Base-by-base conservation (phyloP, 768 basidiomycete genomes). In the Trametes villosa region DNA sequence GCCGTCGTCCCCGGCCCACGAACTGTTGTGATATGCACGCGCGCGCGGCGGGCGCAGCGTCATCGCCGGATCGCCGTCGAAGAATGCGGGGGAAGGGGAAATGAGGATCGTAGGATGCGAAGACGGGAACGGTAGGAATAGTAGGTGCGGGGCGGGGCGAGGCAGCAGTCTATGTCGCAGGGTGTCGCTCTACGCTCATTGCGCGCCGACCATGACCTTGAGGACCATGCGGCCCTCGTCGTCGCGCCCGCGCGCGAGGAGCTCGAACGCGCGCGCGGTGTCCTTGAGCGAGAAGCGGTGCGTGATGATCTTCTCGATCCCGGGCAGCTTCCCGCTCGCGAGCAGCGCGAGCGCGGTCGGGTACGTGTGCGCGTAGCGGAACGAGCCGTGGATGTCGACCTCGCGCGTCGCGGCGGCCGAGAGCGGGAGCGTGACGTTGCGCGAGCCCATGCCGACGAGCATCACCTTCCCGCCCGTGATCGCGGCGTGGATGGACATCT, bases 371-470 rank as follows among this genome's bases (percentile, higher is more conserved):
- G 89, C 88, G 69, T 95, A 95, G 31, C 92, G 85, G 83, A 97
- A 97, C 36, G 90, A 91, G 65, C 95, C 96, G 62, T 87, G 85
- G 68, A 98, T 86, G 74, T 98, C 94, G 60, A 98, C 92, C 75
- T 97, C 96, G 52, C 96, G 87, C 57, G 88, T 74, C 17, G 92
- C 89, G 40, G 94, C 91, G 29, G 83, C 81, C 42, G 89, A 88
- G 57, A 95, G 81, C n/a, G 96, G 96, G 54, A 97, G 80, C 64
- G 83, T 79, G 57, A 89, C 84, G 67, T 88, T 89, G 59, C 88
- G 84, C 17, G 93, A 86, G 66, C 96, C 96, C 96, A 98, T 98
- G 22, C 96, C 96, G 65, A 98, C 86, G 68, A 94, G 90, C 82
- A 94, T 88, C 57, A 97, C 92, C 71, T 90, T 93, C 50, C 93